Base-by-base conservation (phyloP, 1,284 basidiomycete genomes). In the Rhodotorula sp. region DNA sequence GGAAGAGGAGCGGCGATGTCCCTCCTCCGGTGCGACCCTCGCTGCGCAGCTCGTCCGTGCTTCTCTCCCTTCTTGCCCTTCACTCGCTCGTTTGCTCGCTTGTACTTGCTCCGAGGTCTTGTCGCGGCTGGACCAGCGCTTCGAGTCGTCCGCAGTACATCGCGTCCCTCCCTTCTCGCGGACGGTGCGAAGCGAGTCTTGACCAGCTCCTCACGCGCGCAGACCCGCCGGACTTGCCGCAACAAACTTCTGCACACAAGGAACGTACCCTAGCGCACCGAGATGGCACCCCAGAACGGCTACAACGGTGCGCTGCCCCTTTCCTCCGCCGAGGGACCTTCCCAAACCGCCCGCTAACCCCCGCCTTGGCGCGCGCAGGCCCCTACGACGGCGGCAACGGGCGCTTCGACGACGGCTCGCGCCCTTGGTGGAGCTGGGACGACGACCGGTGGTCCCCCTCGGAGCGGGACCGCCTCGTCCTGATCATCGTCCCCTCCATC, bases 401-500 rank as follows among this genome's bases (percentile, higher is more conserved):
- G n/a, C 27, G 32, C 37, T 44, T 34, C 51, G 22, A 55, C 29
- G 41, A 55, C 29, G 36, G 37, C 37, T 32, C 10, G n/a, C 50
- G 50, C 13, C 61, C 54, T 13, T n/a, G n/a, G n/a, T n/a, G n/a
- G n/a, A n/a, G n/a, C n/a, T n/a, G n/a, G n/a, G n/a, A n/a, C 50
- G 29, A 63, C 22, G 41, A 55, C 29, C 41, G 39, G 37, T 32
- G 19, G n/a, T 53, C 29, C 17, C 62, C 55, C 6, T 27, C 53
- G 22, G 8, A 17, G 6, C 22, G n/a, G 12, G 29, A 55, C 5
- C 62, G 62, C 25, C 29, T 55, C 13, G 29, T 51, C 37, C 29
- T n/a, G 39, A 63, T 63, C 13, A n/a, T 55, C 53, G 29, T 34
- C 8, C 62, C 62, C 9, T 41, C 62, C 5, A 19, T 63, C 62